phyloP scores from a whole-genome alignment of 2,329 filamentous ascomycete genomes.

The Ascochyta viciae-villosae region DNA sequence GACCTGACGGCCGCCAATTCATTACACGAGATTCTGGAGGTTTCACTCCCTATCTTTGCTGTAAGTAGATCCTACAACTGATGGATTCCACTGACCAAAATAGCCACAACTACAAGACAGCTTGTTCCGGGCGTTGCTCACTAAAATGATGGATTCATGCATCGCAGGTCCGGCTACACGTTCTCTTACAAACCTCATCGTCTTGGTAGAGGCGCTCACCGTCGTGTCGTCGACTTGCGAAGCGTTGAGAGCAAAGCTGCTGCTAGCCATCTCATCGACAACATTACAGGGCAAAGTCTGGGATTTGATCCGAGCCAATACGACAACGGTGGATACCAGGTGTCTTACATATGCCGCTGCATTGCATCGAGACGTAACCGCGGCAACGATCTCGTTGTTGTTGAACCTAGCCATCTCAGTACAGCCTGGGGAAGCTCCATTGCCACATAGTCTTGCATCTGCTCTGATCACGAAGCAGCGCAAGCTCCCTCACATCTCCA shows the following conservation, averaged over 20 bases:
- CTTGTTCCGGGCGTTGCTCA: conserved; percentile 23
- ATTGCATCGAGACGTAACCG: conserved; percentile 25
- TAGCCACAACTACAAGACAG: conserved; percentile 32
- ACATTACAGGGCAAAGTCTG: conserved; percentile 31
- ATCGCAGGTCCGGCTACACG: conserved; percentile 7
- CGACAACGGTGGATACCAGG: background rate
- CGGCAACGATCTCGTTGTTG: conserved; percentile 39
- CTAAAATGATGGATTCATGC: conserved; percentile 24
- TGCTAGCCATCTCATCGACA: conserved; percentile 35
- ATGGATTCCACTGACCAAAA: conserved; percentile 9
- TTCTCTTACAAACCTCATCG: conserved; percentile 16
- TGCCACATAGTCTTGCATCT: conserved; percentile 27
- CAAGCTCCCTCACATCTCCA: conserved; percentile 15
- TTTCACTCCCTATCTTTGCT: conserved; percentile 36
- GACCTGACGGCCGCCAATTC: conserved; percentile 16
- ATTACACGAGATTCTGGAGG: conserved; percentile 27
- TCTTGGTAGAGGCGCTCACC: conserved; percentile 29
- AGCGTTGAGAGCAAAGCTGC: conserved; percentile 28
- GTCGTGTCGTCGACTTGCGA: conserved; percentile 17
- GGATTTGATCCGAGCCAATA: conserved; percentile 20
- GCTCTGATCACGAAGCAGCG: conserved; percentile 41
- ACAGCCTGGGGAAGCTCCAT: conserved; percentile 20
- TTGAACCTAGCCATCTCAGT: conserved; percentile 32
- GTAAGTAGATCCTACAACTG: conserved; percentile 23
- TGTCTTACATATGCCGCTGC: conserved; percentile 26